A percentile compares a stretch with the other conserved stretches of the same genome.
Conservation (phyloP, 176 grass and related monocot genomes). For the Elymus sibiricus region DNA sequence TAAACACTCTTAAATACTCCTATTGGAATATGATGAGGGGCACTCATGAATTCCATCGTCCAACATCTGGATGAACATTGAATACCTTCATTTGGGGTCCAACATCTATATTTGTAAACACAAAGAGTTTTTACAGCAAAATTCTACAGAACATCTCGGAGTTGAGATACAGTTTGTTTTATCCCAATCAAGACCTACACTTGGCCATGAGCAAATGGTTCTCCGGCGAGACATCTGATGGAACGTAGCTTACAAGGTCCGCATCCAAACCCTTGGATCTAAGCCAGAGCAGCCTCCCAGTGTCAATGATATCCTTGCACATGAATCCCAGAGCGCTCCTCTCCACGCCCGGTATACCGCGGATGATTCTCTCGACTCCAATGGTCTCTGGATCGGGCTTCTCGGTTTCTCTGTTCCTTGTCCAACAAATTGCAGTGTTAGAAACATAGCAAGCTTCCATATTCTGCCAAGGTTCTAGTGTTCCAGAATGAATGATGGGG, state of each 20-base stretch:
- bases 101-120: too few relatives aligned
- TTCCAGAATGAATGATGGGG: neutral
- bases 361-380: conserved; percentile 51
- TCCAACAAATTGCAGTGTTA: neutral
- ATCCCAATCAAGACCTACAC: conserved; percentile 7
- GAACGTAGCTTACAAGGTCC: conserved; percentile 72
- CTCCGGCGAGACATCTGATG: conserved; percentile 68
- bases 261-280: conserved; percentile 51
- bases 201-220: conserved; percentile 74
- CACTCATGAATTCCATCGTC: too few relatives aligned
- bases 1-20: too few relatives aligned
- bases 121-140: neutral
- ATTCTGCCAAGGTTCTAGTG: neutral
- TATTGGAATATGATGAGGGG: too few relatives aligned
- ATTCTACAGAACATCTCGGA: neutral
- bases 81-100: too few relatives aligned
- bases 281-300: conserved; percentile 51
- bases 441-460: neutral
- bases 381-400: conserved; percentile 13
- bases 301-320: conserved; percentile 92
- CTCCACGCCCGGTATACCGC: conserved; percentile 45
- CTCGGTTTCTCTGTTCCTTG: conserved; percentile 15
- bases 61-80: too few relatives aligned
- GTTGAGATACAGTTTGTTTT: neutral
- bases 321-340: conserved; percentile 58